A percentile compares a stretch with the other conserved stretches of the same genome.
These are phyloP conservation scores for Babesia caballi DNA, from an alignment of 169 alveolate species.

Conservation along the genomic window DNA sequence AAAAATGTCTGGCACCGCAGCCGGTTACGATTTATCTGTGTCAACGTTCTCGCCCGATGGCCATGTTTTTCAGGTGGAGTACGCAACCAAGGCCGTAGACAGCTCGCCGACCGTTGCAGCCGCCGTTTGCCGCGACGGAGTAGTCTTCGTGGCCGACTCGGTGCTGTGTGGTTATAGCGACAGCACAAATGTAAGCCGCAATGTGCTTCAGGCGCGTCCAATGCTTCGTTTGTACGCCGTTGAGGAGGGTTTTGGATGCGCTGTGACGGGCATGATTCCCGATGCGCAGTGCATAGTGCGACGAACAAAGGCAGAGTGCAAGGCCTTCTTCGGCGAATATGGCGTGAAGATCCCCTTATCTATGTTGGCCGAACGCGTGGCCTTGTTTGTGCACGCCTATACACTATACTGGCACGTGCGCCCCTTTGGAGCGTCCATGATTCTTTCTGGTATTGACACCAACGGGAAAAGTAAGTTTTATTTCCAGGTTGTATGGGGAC, in stretches of 20 bases:
- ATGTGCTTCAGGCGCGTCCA: conserved; percentile 63
- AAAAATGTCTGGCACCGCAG: conserved; percentile 85
- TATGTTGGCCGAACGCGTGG: conserved; percentile 90
- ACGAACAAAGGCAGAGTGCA: conserved; percentile 88
- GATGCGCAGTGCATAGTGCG: conserved; percentile 89
- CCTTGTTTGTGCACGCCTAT: conserved; percentile 86
- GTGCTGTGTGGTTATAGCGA: conserved; percentile 44
- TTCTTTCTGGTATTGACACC: conserved; percentile 82
- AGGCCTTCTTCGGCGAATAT: conserved; percentile 79
- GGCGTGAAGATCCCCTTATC: conserved; percentile 87
- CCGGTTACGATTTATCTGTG: conserved; percentile 92
- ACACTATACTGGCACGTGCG: conserved; percentile 88
- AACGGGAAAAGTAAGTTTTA: conserved; percentile 64
- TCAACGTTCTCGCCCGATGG: conserved; percentile 97
- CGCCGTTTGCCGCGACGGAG: conserved; percentile 88
- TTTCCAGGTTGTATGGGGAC: not conserved
- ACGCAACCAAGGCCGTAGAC: conserved; percentile 92
- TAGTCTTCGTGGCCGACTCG: conserved; percentile 82
- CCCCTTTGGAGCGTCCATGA: conserved; percentile 91
- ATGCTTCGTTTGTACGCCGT: conserved; percentile 85
- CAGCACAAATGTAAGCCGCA: conserved; percentile 35
- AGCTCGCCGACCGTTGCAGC: conserved; percentile 88
- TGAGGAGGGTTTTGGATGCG: conserved; percentile 79
- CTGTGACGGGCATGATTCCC: conserved; percentile 89
- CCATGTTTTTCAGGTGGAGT: conserved; percentile 92